A percentile compares a stretch with the other conserved stretches of the same genome.
Conservation (phyloP, 1,139 yeast species). For the Yamadazyma oceani region DNA sequence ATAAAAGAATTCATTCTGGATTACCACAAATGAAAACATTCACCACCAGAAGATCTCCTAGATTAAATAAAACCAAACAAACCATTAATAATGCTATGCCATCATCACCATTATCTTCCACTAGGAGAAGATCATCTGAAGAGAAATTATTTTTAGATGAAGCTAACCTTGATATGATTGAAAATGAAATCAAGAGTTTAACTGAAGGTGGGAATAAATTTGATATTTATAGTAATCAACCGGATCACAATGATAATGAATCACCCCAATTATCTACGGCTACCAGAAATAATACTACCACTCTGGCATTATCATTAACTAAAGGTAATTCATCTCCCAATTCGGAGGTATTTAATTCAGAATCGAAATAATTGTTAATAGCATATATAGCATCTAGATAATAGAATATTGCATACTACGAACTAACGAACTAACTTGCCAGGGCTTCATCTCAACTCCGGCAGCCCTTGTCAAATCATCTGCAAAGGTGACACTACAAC, state of each 20-base stretch:
- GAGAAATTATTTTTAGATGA: slow-evolving; percentile 19
- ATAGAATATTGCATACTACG: slow-evolving; percentile 3
- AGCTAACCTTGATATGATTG: slow-evolving; percentile 19
- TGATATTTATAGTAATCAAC: slow-evolving; percentile 3
- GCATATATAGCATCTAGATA: slow-evolving; percentile 1
- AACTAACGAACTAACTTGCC: too few species aligned
- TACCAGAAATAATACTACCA: slow-evolving; percentile 38
- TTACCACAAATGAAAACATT: slow-evolving; percentile 34
- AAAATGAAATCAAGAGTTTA: slow-evolving; percentile 22
- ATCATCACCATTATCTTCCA: slow-evolving; percentile 33
- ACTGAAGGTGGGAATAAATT: slow-evolving; percentile 5
- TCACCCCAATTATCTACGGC: slow-evolving; percentile 35
- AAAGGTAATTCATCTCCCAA: slow-evolving; percentile 16
- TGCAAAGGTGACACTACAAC: too few species aligned
- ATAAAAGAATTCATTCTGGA: slow-evolving; percentile 17
- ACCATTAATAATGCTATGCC: slow-evolving; percentile 40
- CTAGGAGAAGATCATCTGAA: slow-evolving; percentile 6
- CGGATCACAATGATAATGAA: slow-evolving; percentile 8
- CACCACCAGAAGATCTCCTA: slow-evolving; percentile 25
- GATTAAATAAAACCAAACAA: slow-evolving; percentile 21
- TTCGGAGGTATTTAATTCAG: slow-evolving; percentile 10
- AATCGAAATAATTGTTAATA: slow-evolving; percentile 2
- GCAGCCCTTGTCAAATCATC: too few species aligned
- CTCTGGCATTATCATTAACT: slow-evolving; percentile 31
- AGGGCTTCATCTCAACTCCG: too few species aligned